Evolutionary conservation across 371 early-diverging fungal species (phyloP).

Genomic region (Rhizopus microsporus): DNA sequence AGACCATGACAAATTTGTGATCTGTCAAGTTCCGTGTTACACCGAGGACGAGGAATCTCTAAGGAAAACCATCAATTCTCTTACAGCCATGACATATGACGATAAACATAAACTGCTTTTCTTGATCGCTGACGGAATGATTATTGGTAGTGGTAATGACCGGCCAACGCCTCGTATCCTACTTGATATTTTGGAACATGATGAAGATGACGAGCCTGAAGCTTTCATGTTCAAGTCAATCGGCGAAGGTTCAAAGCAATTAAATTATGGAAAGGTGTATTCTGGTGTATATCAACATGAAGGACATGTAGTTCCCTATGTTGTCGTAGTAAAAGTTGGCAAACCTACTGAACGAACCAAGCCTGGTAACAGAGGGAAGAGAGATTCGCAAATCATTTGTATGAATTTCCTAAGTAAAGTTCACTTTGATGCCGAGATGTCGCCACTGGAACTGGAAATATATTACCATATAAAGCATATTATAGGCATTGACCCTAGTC

Average conservation of each 20-base stretch:
- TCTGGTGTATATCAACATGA: slow-evolving; percentile 83
- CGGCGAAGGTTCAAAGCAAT: slow-evolving; percentile 80
- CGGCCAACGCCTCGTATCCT: slow-evolving; percentile 73
- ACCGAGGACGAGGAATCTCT: slow-evolving; percentile 75
- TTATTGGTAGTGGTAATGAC: slow-evolving; percentile 77
- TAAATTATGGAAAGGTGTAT: slow-evolving; percentile 90
- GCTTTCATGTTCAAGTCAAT: slow-evolving; percentile 82
- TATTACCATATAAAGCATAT: slow-evolving; percentile 84
- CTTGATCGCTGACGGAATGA: slow-evolving; percentile 76
- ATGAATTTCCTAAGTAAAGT: slow-evolving; percentile 95
- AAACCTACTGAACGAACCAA: slow-evolving; percentile 69
- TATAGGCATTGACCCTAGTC: slow-evolving; percentile 79
- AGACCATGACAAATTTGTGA: slow-evolving; percentile 76
- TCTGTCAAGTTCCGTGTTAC: slow-evolving; percentile 66
- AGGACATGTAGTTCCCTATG: slow-evolving; percentile 76
- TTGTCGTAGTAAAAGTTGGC: slow-evolving; percentile 93
- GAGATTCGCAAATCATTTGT: slow-evolving; percentile 97
- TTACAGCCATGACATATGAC: slow-evolving; percentile 61
- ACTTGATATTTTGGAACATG: slow-evolving; percentile 68
- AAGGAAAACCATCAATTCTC: slow-evolving; percentile 66
- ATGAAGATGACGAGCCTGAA: slow-evolving; percentile 45
- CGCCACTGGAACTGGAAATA: slow-evolving; percentile 91
- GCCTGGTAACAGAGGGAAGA: slow-evolving; percentile 97
- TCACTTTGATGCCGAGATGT: slow-evolving; percentile 91
- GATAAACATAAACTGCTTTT: slow-evolving; percentile 72